A percentile compares a stretch with the other conserved stretches of the same genome.
Evolutionary conservation across 2,329 filamentous ascomycete species (phyloP).

Genomic region (Cadophora gregata): DNA sequence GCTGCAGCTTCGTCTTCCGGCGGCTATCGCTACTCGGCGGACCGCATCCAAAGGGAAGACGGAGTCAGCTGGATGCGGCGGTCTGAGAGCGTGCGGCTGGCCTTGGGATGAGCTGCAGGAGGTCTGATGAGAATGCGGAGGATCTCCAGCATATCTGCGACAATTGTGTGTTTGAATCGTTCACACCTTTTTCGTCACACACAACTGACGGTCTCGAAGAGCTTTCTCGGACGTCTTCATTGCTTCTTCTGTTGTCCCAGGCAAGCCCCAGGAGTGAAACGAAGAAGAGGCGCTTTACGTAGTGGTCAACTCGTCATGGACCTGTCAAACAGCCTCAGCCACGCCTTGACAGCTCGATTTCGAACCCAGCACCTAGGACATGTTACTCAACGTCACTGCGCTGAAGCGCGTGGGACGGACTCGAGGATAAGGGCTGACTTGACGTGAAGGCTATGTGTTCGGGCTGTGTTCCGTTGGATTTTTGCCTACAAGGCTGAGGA

Average conservation of each 20-base stretch:
- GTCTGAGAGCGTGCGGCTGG: background rate
- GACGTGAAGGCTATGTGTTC: constrained; percentile 8
- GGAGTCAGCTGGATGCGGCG: constrained; percentile 10
- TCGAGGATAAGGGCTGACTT: constrained; percentile 1
- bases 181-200: background rate
- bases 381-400: constrained; percentile 13
- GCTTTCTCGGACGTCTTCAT: background rate
- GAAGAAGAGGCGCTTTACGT: background rate
- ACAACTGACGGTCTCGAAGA: constrained; percentile 11
- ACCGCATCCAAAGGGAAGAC: background rate
- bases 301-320: constrained; percentile 1
- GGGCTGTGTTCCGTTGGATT: constrained; percentile 1
- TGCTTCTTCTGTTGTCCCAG: background rate
- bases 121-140: constrained; percentile 9
- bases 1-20: constrained; percentile 1
- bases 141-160: constrained; percentile 20
- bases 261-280: background rate
- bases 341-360: background rate
- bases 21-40: constrained; percentile 3
- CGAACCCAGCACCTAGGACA: background rate
- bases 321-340: background rate
- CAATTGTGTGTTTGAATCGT: constrained; percentile 7
- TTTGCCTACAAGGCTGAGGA: constrained; percentile 12
- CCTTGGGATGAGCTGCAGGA: constrained; percentile 14
- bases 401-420: constrained; percentile 5